Evolutionary conservation across 768 basidiomycete species (phyloP), one percentile per base, ranked within the genome.

Genomic region (Cystofilobasidium bisporidii): DNA sequence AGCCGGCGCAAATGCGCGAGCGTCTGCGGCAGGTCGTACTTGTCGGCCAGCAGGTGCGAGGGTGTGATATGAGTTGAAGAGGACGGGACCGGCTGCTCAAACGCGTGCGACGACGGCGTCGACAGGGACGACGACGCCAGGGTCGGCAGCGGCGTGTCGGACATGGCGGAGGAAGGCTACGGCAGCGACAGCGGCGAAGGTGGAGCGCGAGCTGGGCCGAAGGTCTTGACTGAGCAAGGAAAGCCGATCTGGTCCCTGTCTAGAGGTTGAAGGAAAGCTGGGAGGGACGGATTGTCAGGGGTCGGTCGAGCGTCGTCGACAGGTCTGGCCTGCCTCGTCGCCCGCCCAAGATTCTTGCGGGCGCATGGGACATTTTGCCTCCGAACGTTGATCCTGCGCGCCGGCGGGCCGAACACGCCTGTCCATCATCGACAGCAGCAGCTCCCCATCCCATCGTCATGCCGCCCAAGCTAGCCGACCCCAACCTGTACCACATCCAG

Each of bases 1-100:
- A 69, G n/a, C 9, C 48, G 40, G 20, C 50, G 32, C 3, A 69
- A 63, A 28, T 63, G 82, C 0, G 91, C 91, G 59, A 92, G 83
- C 8, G 71, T 71, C 24, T 28, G 32, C 14, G 43, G 11, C 24
- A 64, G 33, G 22, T 69, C 58, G 45, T 69, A 64, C 24, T 50
- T 63, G 9, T 28, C 41, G 38, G 40, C 57, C 22, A 69, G 57
- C 5, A 47, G 32, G 18, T 69, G 55, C 0, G 45, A 22, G 0
- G 68, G 63, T 17, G 63, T 64, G 26, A 50, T n/a, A 1, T 12
- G 20, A 41, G 28, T 26, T 11, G 62, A 41, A 22, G 50, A 32
- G 5, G 53, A 24, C 3, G 65, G 58, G 50, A 62, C 32, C 30
- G 62, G 50, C 28, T 56, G 47, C 17, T 45, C 40, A 24, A 64